Evolutionary conservation across 2,329 filamentous ascomycete genomes (phyloP).

Genomic region (Ceratocystiopsis brevicomis): DNA sequence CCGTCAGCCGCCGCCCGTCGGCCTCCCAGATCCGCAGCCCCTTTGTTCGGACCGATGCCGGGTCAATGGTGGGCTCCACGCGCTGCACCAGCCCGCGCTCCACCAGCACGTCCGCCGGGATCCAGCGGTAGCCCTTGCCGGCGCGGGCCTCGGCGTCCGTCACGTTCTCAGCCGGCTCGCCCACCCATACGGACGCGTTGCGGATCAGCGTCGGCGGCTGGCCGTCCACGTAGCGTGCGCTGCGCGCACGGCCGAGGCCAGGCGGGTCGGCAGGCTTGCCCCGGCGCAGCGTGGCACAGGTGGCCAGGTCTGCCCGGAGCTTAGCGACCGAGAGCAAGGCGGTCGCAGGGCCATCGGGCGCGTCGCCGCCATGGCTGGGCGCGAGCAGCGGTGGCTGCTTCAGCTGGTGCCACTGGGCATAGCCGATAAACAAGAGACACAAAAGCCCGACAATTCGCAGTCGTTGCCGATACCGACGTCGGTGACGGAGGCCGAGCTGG

Average conservation of each 20-base stretch:
- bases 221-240: constrained; percentile 40
- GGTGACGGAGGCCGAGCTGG: too few species aligned
- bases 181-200: constrained; percentile 49
- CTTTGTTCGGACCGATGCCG: too few species aligned
- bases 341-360: too few species aligned
- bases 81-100: constrained; percentile 41
- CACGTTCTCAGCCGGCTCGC: constrained; percentile 28
- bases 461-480: too few species aligned
- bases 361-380: too few species aligned
- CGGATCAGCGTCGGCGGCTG: constrained; percentile 41
- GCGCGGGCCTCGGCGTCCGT: constrained; percentile 31
- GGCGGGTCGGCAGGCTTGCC: constrained; percentile 33
- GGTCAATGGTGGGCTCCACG: constrained; percentile 18
- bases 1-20: constrained; percentile 40
- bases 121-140: constrained; percentile 43
- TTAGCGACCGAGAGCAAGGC: constrained; percentile 28
- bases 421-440: too few species aligned
- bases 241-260: constrained; percentile 36
- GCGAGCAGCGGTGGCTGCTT: too few species aligned
- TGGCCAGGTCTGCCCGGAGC: constrained; percentile 33
- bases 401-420: too few species aligned
- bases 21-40: constrained; percentile 35
- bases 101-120: constrained; percentile 38
- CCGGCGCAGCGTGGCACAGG: constrained; percentile 34
- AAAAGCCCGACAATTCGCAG: too few species aligned